Percentiles rank a stretch among this genome's conserved stretches.
Evolutionary conservation across 1,284 basidiomycete genomes (phyloP).

Genomic region (Cryptococcus sp.): DNA sequence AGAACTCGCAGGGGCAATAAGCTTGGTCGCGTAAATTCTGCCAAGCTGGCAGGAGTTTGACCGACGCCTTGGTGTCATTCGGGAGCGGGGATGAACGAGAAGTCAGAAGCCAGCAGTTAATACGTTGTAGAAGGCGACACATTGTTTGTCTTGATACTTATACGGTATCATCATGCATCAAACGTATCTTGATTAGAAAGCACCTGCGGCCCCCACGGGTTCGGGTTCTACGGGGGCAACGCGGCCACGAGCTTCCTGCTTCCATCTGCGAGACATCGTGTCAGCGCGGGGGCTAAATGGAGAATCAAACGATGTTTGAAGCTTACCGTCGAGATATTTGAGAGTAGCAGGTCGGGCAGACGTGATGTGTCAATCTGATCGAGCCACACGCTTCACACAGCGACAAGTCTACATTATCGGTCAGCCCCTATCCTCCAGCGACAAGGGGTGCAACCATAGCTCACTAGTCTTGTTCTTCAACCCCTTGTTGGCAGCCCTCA

Average conservation of each 20-base stretch:
- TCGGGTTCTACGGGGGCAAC: not conserved
- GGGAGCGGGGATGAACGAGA: not conserved
- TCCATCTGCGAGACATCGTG: slow-evolving; percentile 12
- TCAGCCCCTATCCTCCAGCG: not conserved
- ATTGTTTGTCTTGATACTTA: too few species aligned
- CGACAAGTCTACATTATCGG: slow-evolving; percentile 65
- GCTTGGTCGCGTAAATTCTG: not conserved
- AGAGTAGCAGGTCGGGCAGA: slow-evolving; percentile 81
- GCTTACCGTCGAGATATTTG: slow-evolving; percentile 60
- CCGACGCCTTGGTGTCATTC: too few species aligned
- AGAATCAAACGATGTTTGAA: not conserved
- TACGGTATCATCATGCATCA: not conserved
- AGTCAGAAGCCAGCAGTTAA: not conserved
- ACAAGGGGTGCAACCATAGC: slow-evolving; percentile 29
- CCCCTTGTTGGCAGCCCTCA: slow-evolving; percentile 91
- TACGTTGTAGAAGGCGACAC: too few species aligned
- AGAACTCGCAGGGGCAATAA: not conserved
- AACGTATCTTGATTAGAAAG: not conserved
- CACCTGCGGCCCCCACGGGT: too few species aligned
- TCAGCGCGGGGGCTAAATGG: not conserved
- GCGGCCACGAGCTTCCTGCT: slow-evolving; percentile 14
- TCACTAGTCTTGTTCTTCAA: slow-evolving; percentile 88
- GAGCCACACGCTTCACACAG: slow-evolving; percentile 87
- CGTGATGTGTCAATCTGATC: slow-evolving; percentile 82
- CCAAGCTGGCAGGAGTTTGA: too few species aligned